Percentiles rank a stretch among this genome's conserved stretches.
These are phyloP conservation scores for Buxus sempervirens DNA, from an alignment of 164 flowering plant species.

Conservation along the genomic window DNA sequence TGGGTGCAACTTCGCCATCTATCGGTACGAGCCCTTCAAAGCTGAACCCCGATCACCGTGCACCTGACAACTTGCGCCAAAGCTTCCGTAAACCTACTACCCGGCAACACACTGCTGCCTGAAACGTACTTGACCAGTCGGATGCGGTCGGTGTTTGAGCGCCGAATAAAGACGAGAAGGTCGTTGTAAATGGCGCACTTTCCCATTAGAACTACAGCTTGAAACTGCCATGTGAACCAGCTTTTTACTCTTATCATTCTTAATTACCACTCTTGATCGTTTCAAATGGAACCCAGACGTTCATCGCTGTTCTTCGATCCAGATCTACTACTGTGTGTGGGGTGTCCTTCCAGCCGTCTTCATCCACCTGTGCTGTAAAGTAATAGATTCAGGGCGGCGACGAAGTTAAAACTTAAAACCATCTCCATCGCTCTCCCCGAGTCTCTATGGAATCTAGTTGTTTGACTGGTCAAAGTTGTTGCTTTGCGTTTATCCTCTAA, in stretches of 20 bases:
- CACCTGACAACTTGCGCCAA: constrained; percentile 60
- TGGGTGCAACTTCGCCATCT: constrained; percentile 65
- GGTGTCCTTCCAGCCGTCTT: constrained; percentile 75
- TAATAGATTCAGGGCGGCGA: no score
- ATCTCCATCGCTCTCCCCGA: no score
- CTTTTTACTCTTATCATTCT: constrained; percentile 7
- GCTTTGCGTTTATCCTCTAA: no score
- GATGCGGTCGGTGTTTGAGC: constrained; percentile 36
- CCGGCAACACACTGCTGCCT: constrained; percentile 66
- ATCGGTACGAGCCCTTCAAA: constrained; percentile 87
- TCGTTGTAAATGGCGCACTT: constrained; percentile 67
- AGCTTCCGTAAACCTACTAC: constrained; percentile 44
- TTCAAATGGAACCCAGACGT: constrained; percentile 73
- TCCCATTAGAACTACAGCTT: constrained; percentile 53
- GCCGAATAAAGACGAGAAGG: constrained; percentile 79
- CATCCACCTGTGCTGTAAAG: constrained; percentile 66
- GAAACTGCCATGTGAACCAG: constrained; percentile 82
- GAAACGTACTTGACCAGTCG: constrained; percentile 63
- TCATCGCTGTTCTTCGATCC: constrained; percentile 70
- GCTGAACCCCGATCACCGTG: constrained; percentile 67
- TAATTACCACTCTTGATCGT: constrained; percentile 35
- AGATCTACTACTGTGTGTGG: constrained; percentile 55
- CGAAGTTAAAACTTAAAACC: no score
- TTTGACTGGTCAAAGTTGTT: no score
- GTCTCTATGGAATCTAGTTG: no score